These are phyloP conservation scores for Hansenula sp. DNA, from an alignment of 1,139 yeast species.

Conservation along the genomic window DNA sequence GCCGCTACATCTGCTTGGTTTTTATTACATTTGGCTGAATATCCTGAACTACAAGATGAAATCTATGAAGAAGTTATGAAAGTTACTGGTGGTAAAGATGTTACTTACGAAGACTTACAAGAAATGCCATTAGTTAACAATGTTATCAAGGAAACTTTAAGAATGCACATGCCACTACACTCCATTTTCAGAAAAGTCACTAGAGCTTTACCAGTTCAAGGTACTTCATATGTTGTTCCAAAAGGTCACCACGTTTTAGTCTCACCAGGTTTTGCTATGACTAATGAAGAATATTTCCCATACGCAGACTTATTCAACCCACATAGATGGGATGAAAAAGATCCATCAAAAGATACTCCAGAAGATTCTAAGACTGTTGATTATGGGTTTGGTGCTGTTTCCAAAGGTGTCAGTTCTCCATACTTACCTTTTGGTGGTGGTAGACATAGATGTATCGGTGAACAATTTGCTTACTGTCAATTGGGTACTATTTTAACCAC, in stretches of 20 bases:
- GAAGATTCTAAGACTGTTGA: slow-evolving; percentile 61
- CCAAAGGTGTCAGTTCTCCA: slow-evolving; percentile 94
- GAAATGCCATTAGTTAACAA: slow-evolving; percentile 79
- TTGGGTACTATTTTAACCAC: slow-evolving; percentile 81
- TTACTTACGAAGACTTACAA: slow-evolving; percentile 80
- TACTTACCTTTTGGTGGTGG: slow-evolving; percentile 99
- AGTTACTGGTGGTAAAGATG: slow-evolving; percentile 53
- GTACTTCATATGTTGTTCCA: slow-evolving; percentile 79
- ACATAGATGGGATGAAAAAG: slow-evolving; percentile 76
- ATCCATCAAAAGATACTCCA: slow-evolving; percentile 21
- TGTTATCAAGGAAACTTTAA: slow-evolving; percentile 85
- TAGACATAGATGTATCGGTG: slow-evolving; percentile 99
- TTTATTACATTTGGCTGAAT: slow-evolving; percentile 82
- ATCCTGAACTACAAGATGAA: slow-evolving; percentile 79
- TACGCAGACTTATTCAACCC: slow-evolving; percentile 70
- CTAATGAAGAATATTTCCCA: slow-evolving; percentile 74
- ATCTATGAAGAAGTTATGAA: slow-evolving; percentile 68
- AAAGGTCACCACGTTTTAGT: slow-evolving; percentile 86
- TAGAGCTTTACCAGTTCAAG: slow-evolving; percentile 76
- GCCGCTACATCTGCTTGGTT: slow-evolving; percentile 97
- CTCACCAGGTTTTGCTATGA: slow-evolving; percentile 90
- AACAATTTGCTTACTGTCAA: slow-evolving; percentile 95
- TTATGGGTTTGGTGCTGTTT: slow-evolving; percentile 92
- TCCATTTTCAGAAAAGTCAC: slow-evolving; percentile 91
- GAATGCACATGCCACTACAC: slow-evolving; percentile 95